These are phyloP conservation scores for Phytophthora boehmeriae DNA, from an alignment of 352 stramenopile species.

Conservation along the genomic window DNA sequence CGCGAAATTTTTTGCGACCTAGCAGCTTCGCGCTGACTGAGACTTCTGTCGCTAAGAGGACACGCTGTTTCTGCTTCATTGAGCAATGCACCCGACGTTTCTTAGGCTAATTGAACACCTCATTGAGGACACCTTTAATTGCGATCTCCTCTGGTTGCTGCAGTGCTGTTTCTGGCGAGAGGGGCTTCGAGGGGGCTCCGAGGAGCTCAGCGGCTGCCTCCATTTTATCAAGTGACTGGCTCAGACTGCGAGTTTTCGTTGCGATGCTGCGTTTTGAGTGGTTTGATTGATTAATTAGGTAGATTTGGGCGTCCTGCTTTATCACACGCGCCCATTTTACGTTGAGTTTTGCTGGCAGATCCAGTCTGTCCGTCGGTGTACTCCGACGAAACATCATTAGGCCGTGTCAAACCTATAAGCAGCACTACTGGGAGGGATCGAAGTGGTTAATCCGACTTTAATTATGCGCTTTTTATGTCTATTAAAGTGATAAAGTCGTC, in stretches of 20 bases:
- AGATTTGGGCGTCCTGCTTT: too few relatives aligned
- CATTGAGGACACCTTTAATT: not conserved
- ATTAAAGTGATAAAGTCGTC: too few relatives aligned
- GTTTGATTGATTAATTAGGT: not conserved
- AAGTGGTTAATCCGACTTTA: too few relatives aligned
- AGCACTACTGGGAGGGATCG: too few relatives aligned
- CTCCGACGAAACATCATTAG: too few relatives aligned
- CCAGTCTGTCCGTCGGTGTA: not conserved
- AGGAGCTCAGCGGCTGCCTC: not conserved
- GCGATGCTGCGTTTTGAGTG: not conserved
- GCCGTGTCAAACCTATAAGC: too few relatives aligned
- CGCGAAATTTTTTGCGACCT: not conserved
- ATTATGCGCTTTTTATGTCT: too few relatives aligned
- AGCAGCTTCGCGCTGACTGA: slow-evolving; percentile 5
- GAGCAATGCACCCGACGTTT: slow-evolving; percentile 1
- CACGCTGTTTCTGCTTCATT: not conserved
- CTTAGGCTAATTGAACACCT: not conserved
- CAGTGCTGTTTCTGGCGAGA: not conserved
- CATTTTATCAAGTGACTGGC: not conserved
- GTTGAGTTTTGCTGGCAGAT: not conserved
- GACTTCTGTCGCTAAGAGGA: not conserved
- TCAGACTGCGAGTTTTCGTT: not conserved
- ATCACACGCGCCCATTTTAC: not conserved
- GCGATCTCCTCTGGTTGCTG: not conserved
- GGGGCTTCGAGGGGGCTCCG: not conserved